phyloP scores from a whole-genome alignment of 371 early-diverging fungal genomes.

The Rhizopus arrhizus region DNA sequence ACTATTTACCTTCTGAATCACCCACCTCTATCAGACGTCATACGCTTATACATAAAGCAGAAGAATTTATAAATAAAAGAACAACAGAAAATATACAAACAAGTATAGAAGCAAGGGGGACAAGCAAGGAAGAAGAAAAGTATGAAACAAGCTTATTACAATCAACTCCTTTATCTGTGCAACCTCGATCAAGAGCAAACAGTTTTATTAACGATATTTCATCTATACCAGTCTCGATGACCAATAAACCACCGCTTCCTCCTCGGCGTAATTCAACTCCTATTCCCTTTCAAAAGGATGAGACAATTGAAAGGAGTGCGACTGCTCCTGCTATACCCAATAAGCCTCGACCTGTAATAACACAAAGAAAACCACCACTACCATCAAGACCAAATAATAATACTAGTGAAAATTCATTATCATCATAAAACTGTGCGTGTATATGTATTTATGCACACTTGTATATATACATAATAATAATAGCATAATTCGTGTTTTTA shows the following conservation, averaged over 20 bases:
- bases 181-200: slow-evolving; percentile 12
- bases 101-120: not conserved
- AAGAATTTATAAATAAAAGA: slow-evolving; percentile 4
- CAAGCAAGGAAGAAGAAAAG: slow-evolving; percentile 10
- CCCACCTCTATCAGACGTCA: not conserved
- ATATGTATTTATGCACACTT: too few species aligned
- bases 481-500: not conserved
- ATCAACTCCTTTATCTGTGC: not conserved
- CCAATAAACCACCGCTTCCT: slow-evolving; percentile 11
- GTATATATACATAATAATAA: too few species aligned
- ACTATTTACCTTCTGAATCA: slow-evolving; percentile 17
- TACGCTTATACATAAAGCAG: slow-evolving; percentile 3
- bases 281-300: not conserved
- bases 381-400: not conserved
- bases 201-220: not conserved
- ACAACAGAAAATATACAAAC: not conserved
- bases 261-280: slow-evolving; percentile 19
- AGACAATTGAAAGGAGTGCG: not conserved
- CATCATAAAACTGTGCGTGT: too few species aligned
- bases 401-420: too few species aligned
- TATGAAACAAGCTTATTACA: slow-evolving; percentile 2
- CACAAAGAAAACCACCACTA: not conserved
- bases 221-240: not conserved
- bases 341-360: not conserved
- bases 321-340: not conserved